Evolutionary conservation across 129 eudicot species (phyloP).

Genomic region (Lactuca saligna): DNA sequence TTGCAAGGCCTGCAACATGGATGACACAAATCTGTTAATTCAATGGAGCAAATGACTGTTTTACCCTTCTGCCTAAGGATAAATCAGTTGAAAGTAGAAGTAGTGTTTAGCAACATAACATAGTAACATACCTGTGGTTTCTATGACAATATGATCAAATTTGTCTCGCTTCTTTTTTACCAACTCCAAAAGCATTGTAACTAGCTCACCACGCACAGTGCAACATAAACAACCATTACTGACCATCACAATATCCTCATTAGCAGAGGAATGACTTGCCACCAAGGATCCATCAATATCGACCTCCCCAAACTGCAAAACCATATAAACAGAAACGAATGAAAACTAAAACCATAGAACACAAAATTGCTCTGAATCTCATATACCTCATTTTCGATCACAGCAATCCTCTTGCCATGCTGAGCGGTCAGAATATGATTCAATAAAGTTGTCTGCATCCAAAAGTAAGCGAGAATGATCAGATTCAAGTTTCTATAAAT

Average conservation of each 20-base stretch:
- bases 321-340: neutral
- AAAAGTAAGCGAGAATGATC: conserved; percentile 13
- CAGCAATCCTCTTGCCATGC: conserved; percentile 96
- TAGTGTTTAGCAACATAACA: neutral
- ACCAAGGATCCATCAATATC: conserved; percentile 93
- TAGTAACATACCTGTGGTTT: conserved; percentile 69
- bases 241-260: conserved; percentile 88
- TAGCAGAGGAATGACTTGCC: conserved; percentile 89
- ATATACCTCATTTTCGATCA: conserved; percentile 90
- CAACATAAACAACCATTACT: conserved; percentile 96
- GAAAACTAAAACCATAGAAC: neutral
- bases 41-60: neutral
- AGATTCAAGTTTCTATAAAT: neutral
- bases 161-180: conserved; percentile 81
- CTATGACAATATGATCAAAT: conserved; percentile 93
- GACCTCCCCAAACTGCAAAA: conserved; percentile 95
- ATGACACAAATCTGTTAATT: neutral
- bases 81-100: neutral
- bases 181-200: conserved; percentile 85
- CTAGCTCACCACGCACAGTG: conserved; percentile 93
- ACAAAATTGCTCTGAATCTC: neutral
- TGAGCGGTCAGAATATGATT: conserved; percentile 93
- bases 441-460: conserved; percentile 76
- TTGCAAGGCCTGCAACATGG: conserved; percentile 80
- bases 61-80: neutral